Evolutionary conservation across 2,329 filamentous ascomycete species (phyloP).

Genomic region (Grosmannia clavigera): DNA sequence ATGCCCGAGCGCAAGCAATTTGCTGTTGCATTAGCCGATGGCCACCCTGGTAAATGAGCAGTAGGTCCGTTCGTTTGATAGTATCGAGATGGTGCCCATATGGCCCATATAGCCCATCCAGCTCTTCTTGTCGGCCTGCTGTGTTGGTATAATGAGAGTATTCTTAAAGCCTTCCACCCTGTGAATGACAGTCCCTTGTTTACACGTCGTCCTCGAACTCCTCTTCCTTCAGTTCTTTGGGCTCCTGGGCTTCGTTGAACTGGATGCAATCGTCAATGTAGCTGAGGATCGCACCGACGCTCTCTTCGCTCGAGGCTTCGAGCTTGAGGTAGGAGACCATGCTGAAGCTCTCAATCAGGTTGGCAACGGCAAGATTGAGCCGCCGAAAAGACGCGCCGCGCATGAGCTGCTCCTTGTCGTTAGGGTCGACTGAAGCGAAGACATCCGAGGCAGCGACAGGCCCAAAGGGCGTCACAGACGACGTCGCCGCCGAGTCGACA

Average conservation of each 20-base stretch:
- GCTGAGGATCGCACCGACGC: slow-evolving; percentile 70
- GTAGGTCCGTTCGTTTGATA: neutral
- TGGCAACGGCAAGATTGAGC: slow-evolving; percentile 77
- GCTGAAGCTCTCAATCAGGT: slow-evolving; percentile 91
- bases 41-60: too few species aligned
- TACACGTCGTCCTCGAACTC: slow-evolving; percentile 32
- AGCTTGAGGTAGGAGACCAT: slow-evolving; percentile 94
- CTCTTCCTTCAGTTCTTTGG: slow-evolving; percentile 63
- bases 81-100: neutral
- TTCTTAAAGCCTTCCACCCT: neutral
- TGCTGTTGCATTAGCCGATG: too few species aligned
- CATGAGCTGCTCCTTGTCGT: slow-evolving; percentile 60
- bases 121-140: neutral
- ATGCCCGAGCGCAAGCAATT: neutral
- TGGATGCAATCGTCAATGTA: slow-evolving; percentile 93
- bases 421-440: slow-evolving; percentile 45
- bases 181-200: too few species aligned
- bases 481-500: slow-evolving; percentile 8
- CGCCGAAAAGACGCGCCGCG: slow-evolving; percentile 68
- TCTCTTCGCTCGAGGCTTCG: slow-evolving; percentile 84
- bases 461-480: neutral
- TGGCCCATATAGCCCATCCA: neutral
- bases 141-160: neutral
- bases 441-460: slow-evolving; percentile 9
- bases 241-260: slow-evolving; percentile 87